These are phyloP conservation scores for Rhodotorula diobovata DNA, from an alignment of 768 basidiomycete genomes.

Conservation along the genomic window DNA sequence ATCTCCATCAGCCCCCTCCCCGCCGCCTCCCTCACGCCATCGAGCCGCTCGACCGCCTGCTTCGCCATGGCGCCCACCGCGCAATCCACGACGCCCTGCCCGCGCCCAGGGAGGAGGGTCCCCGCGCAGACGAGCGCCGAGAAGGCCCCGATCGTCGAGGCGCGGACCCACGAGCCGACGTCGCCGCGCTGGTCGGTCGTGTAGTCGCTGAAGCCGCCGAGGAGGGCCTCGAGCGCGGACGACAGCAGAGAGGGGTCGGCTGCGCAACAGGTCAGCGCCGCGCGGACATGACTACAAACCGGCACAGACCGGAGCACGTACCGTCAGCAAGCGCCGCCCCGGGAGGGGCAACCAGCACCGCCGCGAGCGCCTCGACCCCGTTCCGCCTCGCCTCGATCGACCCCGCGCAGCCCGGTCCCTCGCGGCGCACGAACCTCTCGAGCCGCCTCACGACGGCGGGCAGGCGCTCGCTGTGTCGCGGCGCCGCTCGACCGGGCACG, in stretches of 20 bases:
- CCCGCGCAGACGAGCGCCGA: conserved; percentile 56
- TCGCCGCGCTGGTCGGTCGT: conserved; percentile 91
- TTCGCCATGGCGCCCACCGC: conserved; percentile 69
- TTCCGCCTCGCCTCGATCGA: conserved; percentile 25
- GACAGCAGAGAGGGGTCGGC: conserved; percentile 1
- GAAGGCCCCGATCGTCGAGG: conserved; percentile 67
- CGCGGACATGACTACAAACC: too few species aligned
- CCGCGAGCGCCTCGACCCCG: conserved; percentile 29
- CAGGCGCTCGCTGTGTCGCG: not conserved
- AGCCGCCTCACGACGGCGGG: not conserved
- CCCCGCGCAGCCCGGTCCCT: not conserved
- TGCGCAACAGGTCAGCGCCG: too few species aligned
- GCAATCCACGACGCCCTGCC: conserved; percentile 47
- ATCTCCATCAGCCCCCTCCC: conserved; percentile 61
- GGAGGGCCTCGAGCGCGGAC: conserved; percentile 50
- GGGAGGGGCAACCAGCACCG: not conserved
- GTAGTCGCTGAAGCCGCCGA: conserved; percentile 81
- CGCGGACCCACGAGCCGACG: conserved; percentile 91
- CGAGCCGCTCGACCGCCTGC: conserved; percentile 83
- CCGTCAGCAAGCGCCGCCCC: not conserved
- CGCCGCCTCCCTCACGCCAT: conserved; percentile 79
- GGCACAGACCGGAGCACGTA: not conserved
- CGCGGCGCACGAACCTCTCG: not conserved
- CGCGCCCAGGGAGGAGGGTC: conserved; percentile 51
- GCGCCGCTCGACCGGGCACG: too few species aligned